phyloP scores from a whole-genome alignment of 352 stramenopile genomes.

The Globisporangium iwayamae region DNA sequence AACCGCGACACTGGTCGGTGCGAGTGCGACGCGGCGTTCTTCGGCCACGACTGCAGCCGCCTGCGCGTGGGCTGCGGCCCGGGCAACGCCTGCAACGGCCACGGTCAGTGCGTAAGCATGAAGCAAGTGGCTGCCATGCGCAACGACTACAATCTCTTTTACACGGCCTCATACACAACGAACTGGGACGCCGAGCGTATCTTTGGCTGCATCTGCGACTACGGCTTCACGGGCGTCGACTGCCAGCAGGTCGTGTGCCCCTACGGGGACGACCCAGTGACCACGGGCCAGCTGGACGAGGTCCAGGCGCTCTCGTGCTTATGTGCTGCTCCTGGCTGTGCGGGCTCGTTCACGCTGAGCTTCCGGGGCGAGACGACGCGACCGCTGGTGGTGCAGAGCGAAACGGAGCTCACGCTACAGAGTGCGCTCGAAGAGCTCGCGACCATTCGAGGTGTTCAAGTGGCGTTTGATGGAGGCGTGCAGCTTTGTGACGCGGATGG shows the following conservation, averaged over 20 bases:
- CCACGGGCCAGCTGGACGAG: constrained; percentile 69
- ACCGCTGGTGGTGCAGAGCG: constrained; percentile 30
- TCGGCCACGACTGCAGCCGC: constrained; percentile 58
- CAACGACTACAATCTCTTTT: constrained; percentile 68
- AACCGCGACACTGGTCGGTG: constrained; percentile 71
- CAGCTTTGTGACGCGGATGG: constrained; percentile 48
- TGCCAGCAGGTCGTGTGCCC: constrained; percentile 84
- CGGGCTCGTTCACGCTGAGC: constrained; percentile 56
- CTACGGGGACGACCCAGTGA: constrained; percentile 83
- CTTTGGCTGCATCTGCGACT: constrained; percentile 86
- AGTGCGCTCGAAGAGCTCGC: constrained; percentile 42
- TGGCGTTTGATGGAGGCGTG: constrained; percentile 41
- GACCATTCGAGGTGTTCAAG: constrained; percentile 47
- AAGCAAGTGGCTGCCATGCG: constrained; percentile 32
- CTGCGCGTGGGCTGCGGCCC: constrained; percentile 61
- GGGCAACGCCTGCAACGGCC: constrained; percentile 70
- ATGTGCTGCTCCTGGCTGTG: constrained; percentile 37
- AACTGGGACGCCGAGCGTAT: constrained; percentile 86
- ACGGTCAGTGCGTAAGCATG: constrained; percentile 88
- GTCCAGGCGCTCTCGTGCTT: constrained; percentile 74
- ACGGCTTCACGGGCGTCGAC: constrained; percentile 83
- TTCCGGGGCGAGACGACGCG: constrained; percentile 56
- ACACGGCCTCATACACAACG: constrained; percentile 46
- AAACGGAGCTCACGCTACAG: constrained; percentile 43
- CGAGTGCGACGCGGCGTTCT: constrained; percentile 76